Evolutionary conservation across 148 eudicot species (phyloP).

Genomic region (Bassia scoparia): DNA sequence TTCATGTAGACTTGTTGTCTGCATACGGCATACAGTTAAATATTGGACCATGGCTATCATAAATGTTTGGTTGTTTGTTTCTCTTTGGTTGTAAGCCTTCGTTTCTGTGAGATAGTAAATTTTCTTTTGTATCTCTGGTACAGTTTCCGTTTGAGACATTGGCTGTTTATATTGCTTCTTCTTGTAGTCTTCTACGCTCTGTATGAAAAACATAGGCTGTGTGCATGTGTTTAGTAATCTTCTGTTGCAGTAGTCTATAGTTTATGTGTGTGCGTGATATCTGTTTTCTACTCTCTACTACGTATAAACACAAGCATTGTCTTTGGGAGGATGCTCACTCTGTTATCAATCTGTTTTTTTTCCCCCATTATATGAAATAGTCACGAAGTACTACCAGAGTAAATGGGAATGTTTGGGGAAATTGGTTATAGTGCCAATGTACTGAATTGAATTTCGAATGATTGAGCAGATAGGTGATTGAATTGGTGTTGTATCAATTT

Average conservation of each 20-base stretch:
- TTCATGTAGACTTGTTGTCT: background rate
- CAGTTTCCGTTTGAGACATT: too few species aligned
- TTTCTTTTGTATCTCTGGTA: background rate
- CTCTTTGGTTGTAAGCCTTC: background rate
- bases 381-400: background rate
- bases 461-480: background rate
- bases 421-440: background rate
- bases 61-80: background rate
- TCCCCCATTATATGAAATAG: background rate
- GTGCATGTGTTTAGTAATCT: too few species aligned
- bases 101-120: background rate
- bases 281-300: too few species aligned
- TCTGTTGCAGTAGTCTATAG: too few species aligned
- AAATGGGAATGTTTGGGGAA: background rate
- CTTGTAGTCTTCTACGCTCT: too few species aligned
- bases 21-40: background rate
- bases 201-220: too few species aligned
- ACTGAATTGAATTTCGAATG: background rate
- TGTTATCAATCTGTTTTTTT: background rate
- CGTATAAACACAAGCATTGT: background rate
- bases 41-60: background rate
- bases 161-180: too few species aligned
- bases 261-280: too few species aligned
- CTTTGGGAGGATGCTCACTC: background rate
- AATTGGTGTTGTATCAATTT: too few species aligned